Base-by-base conservation (phyloP, 345 rosid species). In the Cochlearia excelsa region DNA sequence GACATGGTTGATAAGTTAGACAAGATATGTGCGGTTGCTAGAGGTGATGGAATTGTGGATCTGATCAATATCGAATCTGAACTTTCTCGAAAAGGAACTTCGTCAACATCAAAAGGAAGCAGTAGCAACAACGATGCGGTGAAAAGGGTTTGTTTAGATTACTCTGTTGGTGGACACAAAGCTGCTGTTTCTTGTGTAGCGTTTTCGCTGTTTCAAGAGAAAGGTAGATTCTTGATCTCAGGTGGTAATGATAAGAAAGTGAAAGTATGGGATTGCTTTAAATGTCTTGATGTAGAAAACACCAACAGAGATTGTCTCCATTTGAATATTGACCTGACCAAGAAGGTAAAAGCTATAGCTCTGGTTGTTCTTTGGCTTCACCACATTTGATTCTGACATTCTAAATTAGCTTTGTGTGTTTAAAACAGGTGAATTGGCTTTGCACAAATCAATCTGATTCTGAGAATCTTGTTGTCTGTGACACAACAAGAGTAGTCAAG, bases 241-340 rank as follows among this genome's bases (percentile, higher is more conserved):
- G 95, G 97, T 2, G 95, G 99, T 45, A 93, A 88, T 55, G 95
- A 88, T 59, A 93, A 93, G 75, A 73, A 79, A 1, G 75, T 93
- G 29, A 88, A 88, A 63, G 71, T 93, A 9, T 93, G 95, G 95
- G 81, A 86, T 75, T 77, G 80, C 70, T 76, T 72, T 39, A 70
- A 53, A 65, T 78, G 77, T 79, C 72, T 67, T 54, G 78, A 70
- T 51, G 56, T 70, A 51, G 77, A 57, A 39, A 75, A 61, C 60
- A 75, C 39, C 41, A 70, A 63, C 56, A 64, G 50, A 37, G 78
- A 74, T 54, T 34, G 76, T 63, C 79, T 84, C 42, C 83, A 65
- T 64, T 68, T 72, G 77, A 81, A 74, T 70, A 81, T 88, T 30
- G 65, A 74, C 72, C 72, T 93, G 62, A 61, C 43, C 74, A 88